Base-by-base conservation (phyloP, 495 filamentous ascomycete genomes). In the Penicillium cataractarum region DNA sequence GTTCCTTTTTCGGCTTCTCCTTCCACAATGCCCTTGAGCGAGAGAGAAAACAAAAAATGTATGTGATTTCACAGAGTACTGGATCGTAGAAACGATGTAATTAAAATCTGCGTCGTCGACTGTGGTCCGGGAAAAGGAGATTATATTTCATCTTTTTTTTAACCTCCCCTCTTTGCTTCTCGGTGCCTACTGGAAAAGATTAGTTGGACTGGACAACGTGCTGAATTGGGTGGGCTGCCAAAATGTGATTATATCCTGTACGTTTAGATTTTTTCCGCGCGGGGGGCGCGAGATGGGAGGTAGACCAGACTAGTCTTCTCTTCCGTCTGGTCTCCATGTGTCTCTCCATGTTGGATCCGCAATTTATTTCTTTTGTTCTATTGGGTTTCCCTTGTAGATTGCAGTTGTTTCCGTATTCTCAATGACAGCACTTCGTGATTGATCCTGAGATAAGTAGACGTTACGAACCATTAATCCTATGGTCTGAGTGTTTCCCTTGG, bases 241-340 rank as follows among this genome's bases (percentile, higher is more conserved):
- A 80, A 74, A 76, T 78, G 75, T 74, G 77, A 78, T 75, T 80
- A 78, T 80, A 80, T 78, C 75, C 76, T 80, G 77, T 80, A 80
- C 74, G 76, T 78, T 77, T 80, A 80, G 76, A 78, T 77, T 73
- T 71, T 74, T 78, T 74, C 62, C 70, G 75, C 71, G 75, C 71
- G 72, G 63, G 66, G 71, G 72, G 71, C 70, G 69, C 70, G 62
- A 69, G 70, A 74, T 74, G 65, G 70, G 67, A 65, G 70, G 60
- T 68, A 57, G 64, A 63, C 64, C 63, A 66, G 40, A 62, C 62
- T 62, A 21, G 21, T 46, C 35, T 39, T 39, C 33, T 61, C 64
- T 70, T 66, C 67, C 60, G 63, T 68, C 70, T 70, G 70, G 67
- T 72, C 67, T 68, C 67, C 63, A 62, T 67, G 63, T 65, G 62